These are phyloP conservation scores for Ustilago hordei DNA, from an alignment of 1,284 basidiomycete species.

Conservation along the genomic window DNA sequence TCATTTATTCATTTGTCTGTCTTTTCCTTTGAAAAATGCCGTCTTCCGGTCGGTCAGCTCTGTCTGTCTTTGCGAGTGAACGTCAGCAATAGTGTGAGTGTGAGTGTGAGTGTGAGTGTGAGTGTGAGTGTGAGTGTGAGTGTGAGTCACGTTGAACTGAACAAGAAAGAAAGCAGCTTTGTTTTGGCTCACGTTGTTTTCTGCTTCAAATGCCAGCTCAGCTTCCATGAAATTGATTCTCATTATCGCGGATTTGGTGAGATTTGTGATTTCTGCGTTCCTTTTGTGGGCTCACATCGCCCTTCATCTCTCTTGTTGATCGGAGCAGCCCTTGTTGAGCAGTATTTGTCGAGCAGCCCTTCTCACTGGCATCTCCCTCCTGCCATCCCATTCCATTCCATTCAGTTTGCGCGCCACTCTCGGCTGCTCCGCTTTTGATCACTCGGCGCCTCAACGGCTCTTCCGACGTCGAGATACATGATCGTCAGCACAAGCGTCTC, in stretches of 20 bases:
- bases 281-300: not conserved
- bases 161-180: not conserved
- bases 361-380: not conserved
- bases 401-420: not conserved
- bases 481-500: slow-evolving; percentile 9
- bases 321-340: not conserved
- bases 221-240: not conserved
- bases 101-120: slow-evolving; percentile 2
- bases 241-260: not conserved
- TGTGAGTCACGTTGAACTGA: slow-evolving; percentile 4
- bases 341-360: too few relatives aligned
- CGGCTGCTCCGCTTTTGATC: not conserved
- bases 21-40: not conserved
- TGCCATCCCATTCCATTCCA: not conserved
- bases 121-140: slow-evolving; percentile 9
- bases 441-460: not conserved
- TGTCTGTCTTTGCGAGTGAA: not conserved
- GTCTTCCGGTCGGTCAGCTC: slow-evolving; percentile 8
- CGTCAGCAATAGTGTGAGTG: not conserved
- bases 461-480: slow-evolving; percentile 11
- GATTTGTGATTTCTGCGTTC: not conserved
- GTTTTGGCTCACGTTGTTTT: not conserved
- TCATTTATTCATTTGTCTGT: not conserved
- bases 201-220: not conserved
- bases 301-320: not conserved